Evolutionary conservation across 768 basidiomycete genomes (phyloP).

Genomic region (Boletus eberwhitei): DNA sequence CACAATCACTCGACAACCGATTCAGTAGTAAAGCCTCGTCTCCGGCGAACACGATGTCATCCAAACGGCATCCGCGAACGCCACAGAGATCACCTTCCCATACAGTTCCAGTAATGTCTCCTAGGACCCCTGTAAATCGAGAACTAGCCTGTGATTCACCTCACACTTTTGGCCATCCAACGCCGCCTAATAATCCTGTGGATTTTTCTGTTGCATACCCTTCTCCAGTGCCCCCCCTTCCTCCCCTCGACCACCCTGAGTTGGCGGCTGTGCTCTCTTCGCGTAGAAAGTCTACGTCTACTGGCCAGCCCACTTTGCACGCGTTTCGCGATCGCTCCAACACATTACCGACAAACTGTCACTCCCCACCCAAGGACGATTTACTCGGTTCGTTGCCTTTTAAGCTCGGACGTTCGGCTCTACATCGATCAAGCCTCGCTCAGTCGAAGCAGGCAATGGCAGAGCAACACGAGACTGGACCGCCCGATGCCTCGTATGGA

Average conservation of each 20-base stretch:
- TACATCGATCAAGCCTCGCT: slow-evolving; percentile 28
- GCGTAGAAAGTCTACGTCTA: slow-evolving; percentile 15
- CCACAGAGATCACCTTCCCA: slow-evolving; percentile 24
- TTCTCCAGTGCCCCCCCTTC: slow-evolving; percentile 49
- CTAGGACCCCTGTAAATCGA: slow-evolving; percentile 27
- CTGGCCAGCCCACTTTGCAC: slow-evolving; percentile 1
- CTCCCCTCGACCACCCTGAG: slow-evolving; percentile 47
- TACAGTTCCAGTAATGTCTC: slow-evolving; percentile 14
- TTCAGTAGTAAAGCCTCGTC: slow-evolving; percentile 29
- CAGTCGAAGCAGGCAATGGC: slow-evolving; percentile 18
- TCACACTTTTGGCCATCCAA: slow-evolving; percentile 39
- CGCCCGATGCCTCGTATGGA: neutral
- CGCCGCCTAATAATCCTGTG: slow-evolving; percentile 27
- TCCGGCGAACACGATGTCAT: slow-evolving; percentile 28
- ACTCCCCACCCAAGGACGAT: slow-evolving; percentile 21
- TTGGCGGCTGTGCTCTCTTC: slow-evolving; percentile 21
- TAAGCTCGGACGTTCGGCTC: slow-evolving; percentile 26
- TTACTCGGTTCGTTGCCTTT: slow-evolving; percentile 23
- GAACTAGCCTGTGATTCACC: slow-evolving; percentile 34
- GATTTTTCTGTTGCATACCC: slow-evolving; percentile 24
- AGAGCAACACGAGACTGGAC: slow-evolving; percentile 6
- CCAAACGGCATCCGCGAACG: slow-evolving; percentile 23
- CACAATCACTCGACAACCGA: slow-evolving; percentile 17
- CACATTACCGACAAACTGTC: slow-evolving; percentile 18
- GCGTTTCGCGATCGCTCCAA: slow-evolving; percentile 23